These are phyloP conservation scores for Neoboletus subvelutipes DNA, from an alignment of 768 basidiomycete species.

Conservation along the genomic window DNA sequence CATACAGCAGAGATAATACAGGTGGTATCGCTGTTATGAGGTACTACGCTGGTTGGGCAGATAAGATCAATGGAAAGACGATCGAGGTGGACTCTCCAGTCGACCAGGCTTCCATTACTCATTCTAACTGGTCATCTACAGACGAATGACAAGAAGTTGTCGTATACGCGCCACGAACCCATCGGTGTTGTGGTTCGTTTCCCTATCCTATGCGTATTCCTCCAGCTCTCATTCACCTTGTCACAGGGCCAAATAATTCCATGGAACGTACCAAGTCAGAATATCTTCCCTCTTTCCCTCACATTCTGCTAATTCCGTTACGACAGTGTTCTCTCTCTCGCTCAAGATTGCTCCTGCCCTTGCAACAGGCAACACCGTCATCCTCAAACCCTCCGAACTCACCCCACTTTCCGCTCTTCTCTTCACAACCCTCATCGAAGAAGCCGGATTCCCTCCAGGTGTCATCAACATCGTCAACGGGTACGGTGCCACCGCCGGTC, in stretches of 20 bases:
- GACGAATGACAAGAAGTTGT: slow-evolving; percentile 3
- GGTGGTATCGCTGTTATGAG: slow-evolving; percentile 1
- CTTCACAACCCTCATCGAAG: slow-evolving; percentile 2
- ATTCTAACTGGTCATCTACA: not conserved
- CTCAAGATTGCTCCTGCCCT: slow-evolving; percentile 12
- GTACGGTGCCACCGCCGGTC: slow-evolving; percentile 7
- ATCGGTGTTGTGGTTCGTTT: slow-evolving; percentile 13
- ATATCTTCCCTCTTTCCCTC: not conserved
- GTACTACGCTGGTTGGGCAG: slow-evolving; percentile 16
- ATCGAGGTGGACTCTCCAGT: not conserved
- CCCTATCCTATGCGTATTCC: not conserved
- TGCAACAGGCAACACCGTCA: slow-evolving; percentile 9
- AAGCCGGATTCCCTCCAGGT: slow-evolving; percentile 10
- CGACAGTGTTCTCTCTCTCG: slow-evolving; percentile 7
- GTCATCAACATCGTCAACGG: slow-evolving; percentile 9
- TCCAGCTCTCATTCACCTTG: not conserved
- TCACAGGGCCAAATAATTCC: slow-evolving; percentile 13
- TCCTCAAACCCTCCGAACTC: slow-evolving; percentile 13
- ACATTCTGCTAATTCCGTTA: not conserved
- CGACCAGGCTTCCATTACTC: not conserved
- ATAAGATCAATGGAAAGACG: slow-evolving; percentile 10
- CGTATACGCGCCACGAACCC: slow-evolving; percentile 13
- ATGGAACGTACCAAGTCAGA: slow-evolving; percentile 10
- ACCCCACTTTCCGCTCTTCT: slow-evolving; percentile 10
- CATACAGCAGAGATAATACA: not conserved